Evolutionary conservation across 2,329 filamentous ascomycete genomes (phyloP).

Genomic region (Plectosphaerella cucumerina): DNA sequence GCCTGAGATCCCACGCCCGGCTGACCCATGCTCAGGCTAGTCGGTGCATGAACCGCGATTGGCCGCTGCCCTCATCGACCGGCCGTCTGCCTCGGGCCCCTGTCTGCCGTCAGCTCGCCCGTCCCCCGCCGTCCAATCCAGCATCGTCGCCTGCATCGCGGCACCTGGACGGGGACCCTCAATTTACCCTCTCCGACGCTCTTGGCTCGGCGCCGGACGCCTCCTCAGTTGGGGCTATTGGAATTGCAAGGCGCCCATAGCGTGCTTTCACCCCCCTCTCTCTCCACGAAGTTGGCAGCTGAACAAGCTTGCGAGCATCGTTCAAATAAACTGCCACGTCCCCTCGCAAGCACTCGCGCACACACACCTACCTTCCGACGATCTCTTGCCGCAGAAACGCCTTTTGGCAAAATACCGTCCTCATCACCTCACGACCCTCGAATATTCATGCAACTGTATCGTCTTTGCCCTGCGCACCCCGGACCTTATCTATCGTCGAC

Average conservation of each 20-base stretch:
- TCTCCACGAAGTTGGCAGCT: not conserved
- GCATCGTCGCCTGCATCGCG: not conserved
- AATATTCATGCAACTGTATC: not conserved
- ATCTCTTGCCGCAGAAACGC: not conserved
- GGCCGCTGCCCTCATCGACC: not conserved
- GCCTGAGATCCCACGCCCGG: slow-evolving; percentile 8
- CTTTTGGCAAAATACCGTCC: not conserved
- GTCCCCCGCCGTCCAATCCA: not conserved
- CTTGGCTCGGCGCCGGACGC: not conserved
- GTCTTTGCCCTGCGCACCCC: not conserved
- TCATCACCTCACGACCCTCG: not conserved
- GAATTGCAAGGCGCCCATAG: slow-evolving; percentile 4
- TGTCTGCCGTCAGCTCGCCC: not conserved
- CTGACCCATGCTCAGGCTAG: slow-evolving; percentile 7
- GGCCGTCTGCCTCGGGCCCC: not conserved
- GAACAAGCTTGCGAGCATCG: not conserved
- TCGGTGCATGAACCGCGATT: slow-evolving; percentile 5
- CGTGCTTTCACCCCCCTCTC: not conserved
- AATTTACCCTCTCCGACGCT: not conserved
- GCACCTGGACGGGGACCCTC: not conserved
- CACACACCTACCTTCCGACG: no score
- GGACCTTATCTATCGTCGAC: not conserved
- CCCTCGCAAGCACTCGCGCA: not conserved
- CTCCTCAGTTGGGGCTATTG: not conserved
- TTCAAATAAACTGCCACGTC: not conserved